Percentiles rank a stretch among this genome's conserved stretches.
Conservation (phyloP, 345 rosid genomes). For the Orychophragmus violaceus region DNA sequence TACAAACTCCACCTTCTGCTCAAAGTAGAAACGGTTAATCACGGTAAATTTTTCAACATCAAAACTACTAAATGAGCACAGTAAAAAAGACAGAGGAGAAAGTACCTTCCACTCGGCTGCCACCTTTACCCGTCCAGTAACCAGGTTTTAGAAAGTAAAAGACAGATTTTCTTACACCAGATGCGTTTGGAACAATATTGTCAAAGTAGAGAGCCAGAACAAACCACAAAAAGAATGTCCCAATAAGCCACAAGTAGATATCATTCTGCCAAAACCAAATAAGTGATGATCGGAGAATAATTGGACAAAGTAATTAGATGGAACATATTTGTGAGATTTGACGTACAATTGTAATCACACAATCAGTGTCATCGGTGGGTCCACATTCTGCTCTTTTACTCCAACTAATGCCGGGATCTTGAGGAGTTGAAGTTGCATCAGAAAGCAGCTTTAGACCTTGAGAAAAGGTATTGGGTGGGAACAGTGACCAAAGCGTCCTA, state of each 20-base stretch:
- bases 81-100: constrained; percentile 7
- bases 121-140: constrained; percentile 89
- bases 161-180: constrained; percentile 67
- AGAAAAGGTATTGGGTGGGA: constrained; percentile 90
- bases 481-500: constrained; percentile 65
- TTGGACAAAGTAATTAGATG: background rate
- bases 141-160: constrained; percentile 74
- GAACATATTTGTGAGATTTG: background rate
- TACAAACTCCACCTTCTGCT: constrained; percentile 83
- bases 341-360: constrained; percentile 74
- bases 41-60: background rate
- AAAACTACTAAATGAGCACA: background rate
- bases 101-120: constrained; percentile 64
- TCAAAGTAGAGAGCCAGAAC: constrained; percentile 79
- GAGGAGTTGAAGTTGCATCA: constrained; percentile 58
- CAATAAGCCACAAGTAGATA: constrained; percentile 63
- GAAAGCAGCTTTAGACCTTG: constrained; percentile 49
- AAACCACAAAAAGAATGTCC: constrained; percentile 59
- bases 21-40: background rate
- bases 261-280: constrained; percentile 55
- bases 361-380: constrained; percentile 39
- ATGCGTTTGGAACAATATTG: constrained; percentile 73
- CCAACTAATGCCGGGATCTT: constrained; percentile 84
- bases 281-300: background rate
- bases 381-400: constrained; percentile 51